Base-by-base conservation (phyloP, 2,329 filamentous ascomycete genomes). In the Fusarium chlamydosporum region DNA sequence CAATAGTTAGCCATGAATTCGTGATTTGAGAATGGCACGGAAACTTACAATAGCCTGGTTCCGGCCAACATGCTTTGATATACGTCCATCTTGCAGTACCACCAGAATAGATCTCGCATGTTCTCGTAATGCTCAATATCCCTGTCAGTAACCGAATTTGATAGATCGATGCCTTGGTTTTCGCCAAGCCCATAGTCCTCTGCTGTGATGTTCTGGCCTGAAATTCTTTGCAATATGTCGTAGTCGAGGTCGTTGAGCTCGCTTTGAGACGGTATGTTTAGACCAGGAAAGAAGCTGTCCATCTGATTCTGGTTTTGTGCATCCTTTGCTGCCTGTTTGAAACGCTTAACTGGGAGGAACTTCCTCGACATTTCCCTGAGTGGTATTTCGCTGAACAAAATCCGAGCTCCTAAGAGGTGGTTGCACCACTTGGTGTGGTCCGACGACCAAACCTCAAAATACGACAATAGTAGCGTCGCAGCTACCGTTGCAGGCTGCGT, bases 381-480 rank as follows among this genome's bases (percentile, higher is more conserved):
- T 50, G 96, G 91, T 41, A 96, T 91, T 76, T 98, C 94, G 53
- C 88, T 87, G 27, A 98, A 85, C 31, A 98, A 85, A 67, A 94
- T 91, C 40, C 91, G 89, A 11, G 93, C 92, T 13, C 96, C 96
- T 47, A 92, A 88, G 37, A 98, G 83, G 79, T 98, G 96, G 65
- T 92, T 95, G 74, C 92, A 96, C 96, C 96, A 99, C 77, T 97
- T 97, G 56, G 91, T 89, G 74, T 98, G 95, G 71, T 99, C 95
- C 23, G 94, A 95, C 35, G 91, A 92, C 90, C 95, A 96, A 18
- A 97, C 92, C 77, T 98, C 96, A 74, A 97, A 98, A 77, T 94
- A 98, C 0, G 90, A 93, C 9, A 99, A 85, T 9, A 98, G 82
- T 35, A 97, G 83, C 0, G 93, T 94, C 3, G 94, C 94, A 9